Base-by-base conservation (phyloP, 768 basidiomycete genomes). In the Solioccasus polychromus region DNA sequence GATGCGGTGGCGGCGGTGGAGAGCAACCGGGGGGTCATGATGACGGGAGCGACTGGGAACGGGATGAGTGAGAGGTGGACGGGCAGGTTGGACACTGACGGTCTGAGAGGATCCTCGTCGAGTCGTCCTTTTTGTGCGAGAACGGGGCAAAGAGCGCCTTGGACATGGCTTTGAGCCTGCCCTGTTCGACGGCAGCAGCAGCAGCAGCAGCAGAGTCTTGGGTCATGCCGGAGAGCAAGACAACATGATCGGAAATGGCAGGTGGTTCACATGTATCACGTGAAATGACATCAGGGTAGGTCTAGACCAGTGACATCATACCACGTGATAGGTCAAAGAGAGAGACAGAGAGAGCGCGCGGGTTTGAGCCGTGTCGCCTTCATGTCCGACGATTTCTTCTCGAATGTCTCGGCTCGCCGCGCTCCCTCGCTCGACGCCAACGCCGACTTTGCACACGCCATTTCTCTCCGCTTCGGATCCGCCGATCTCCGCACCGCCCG, bases 11-110 rank as follows among this genome's bases (percentile, higher is more conserved):
- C 75, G 7, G 85, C 77, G 18, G 80, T 78, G 48, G 76, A 79
- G 50, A 91, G 79, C 80, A 92, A 84, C 45, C 82, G 75, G 19
- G 91, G 90, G 3, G 89, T 92, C 88, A 93, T 90, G 55, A 93
- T 88, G 50, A 84, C 83, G 11, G 90, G 90, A 12, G 90, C 90
- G 63, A 93, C 91, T 64, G 39, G 59, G 39, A 45, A 53, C 42
- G n/a, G n/a, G 35, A 34, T 36, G 15, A 47, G 42, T 14, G 32
- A 44, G 48, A 34, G 31, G 29, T 15, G 17, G n/a, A 39, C n/a
- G 30, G 17, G 8, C n/a, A 24, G 26, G 22, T n/a, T 5, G 22
- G 28, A 23, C 2, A 60, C 85, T 59, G 68, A 92, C 89, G 73
- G 63, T 88, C 87, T 43, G 87, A 77, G 14, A 92, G 71, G 42